phyloP scores from a whole-genome alignment of 1,139 yeast species.

The Citeromyces hawaiiensis region DNA sequence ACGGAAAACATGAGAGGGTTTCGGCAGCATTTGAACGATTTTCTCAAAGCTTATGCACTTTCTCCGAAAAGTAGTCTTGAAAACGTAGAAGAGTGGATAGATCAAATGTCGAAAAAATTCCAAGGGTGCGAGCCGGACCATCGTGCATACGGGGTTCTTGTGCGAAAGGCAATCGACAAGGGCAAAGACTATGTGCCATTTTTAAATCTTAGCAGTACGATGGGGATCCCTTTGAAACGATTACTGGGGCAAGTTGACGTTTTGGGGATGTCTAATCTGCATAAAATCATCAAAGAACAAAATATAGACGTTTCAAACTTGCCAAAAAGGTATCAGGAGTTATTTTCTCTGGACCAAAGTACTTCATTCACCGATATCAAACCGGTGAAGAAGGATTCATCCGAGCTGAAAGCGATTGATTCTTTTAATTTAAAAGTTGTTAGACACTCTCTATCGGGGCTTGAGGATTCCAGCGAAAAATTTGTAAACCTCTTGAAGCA shows the following conservation, averaged over 20 bases:
- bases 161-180: conserved; percentile 3
- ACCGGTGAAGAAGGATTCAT: conserved; percentile 4
- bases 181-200: not conserved
- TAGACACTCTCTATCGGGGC: conserved; percentile 64
- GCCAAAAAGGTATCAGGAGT: conserved; percentile 1
- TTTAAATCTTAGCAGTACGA: not conserved
- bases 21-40: conserved; percentile 31
- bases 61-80: conserved; percentile 11
- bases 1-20: conserved; percentile 24
- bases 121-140: conserved; percentile 6
- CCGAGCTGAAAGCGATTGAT: conserved; percentile 50
- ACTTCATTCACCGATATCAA: not conserved
- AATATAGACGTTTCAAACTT: conserved; percentile 4
- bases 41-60: conserved; percentile 21
- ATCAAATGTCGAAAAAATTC: conserved; percentile 9
- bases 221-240: not conserved
- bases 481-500: conserved; percentile 9
- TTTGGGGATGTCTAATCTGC: conserved; percentile 42
- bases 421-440: conserved; percentile 74
- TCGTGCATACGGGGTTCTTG: conserved; percentile 16
- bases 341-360: conserved; percentile 5
- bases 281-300: conserved; percentile 17
- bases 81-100: conserved; percentile 10
- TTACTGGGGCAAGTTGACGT: not conserved
- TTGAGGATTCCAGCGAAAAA: conserved; percentile 19